phyloP scores from a whole-genome alignment of 2,329 filamentous ascomycete genomes.

The Cadophora luteo-olivacea region DNA sequence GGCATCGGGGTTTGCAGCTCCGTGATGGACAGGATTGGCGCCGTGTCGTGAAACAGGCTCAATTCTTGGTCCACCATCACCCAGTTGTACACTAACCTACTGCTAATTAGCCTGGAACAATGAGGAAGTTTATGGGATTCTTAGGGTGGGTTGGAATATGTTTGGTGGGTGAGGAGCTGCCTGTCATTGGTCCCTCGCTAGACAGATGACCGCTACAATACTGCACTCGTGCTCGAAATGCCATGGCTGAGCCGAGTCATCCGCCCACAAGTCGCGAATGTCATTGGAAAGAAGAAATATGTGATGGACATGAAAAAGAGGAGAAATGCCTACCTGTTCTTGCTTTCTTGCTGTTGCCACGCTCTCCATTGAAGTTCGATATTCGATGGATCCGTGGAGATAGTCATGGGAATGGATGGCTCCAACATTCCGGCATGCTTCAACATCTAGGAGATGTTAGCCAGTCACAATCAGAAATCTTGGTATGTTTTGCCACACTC shows the following conservation, averaged over 20 bases:
- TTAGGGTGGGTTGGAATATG: background rate
- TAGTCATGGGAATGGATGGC: slow-evolving; percentile 50
- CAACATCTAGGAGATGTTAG: slow-evolving; percentile 59
- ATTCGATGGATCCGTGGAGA: slow-evolving; percentile 51
- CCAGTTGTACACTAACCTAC: slow-evolving; percentile 76
- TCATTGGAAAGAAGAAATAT: background rate
- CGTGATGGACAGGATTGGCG: slow-evolving; percentile 67
- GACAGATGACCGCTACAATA: slow-evolving; percentile 18
- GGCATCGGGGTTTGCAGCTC: slow-evolving; percentile 71
- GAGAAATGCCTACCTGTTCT: slow-evolving; percentile 58
- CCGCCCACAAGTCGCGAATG: background rate
- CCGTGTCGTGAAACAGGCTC: slow-evolving; percentile 68
- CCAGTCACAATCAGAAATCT: no score
- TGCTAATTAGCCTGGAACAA: slow-evolving; percentile 23
- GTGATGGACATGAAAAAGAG: background rate
- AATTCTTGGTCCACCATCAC: slow-evolving; percentile 77
- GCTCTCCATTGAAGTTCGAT: slow-evolving; percentile 63
- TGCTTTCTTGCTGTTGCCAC: slow-evolving; percentile 70
- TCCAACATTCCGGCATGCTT: slow-evolving; percentile 73
- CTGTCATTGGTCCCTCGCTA: slow-evolving; percentile 4
- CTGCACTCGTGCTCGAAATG: background rate
- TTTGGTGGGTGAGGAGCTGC: background rate
- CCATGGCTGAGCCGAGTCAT: background rate
- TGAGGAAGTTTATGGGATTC: background rate
- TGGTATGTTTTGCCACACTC: slow-evolving; percentile 38